Base-by-base conservation (phyloP, 257 asterid genomes). In the Plantago major region DNA sequence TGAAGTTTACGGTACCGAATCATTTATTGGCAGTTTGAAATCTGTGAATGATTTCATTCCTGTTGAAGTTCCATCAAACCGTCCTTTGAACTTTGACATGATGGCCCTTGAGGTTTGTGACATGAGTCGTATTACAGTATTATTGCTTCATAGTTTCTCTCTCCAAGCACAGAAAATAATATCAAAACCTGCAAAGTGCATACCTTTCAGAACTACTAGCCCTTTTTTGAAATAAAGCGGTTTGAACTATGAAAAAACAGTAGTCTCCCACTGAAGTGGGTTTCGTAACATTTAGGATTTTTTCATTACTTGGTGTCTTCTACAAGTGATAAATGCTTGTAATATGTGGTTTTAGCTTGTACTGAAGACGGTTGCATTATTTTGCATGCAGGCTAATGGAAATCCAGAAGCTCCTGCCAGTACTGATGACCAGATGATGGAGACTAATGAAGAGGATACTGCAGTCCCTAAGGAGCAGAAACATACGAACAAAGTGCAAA, bases 11-110 rank as follows among this genome's bases (percentile, higher is more conserved):
- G 88, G 89, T 14, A 69, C 65, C n/a, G 97, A 93, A 74, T 73
- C 96, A n/a, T 81, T 81, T 67, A 93, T 93, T 58, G 97, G 99
- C 52, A 87, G 99, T 79, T 85, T 89, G 73, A 93, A 93, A 82
- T 89, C 96, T n/a, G 81, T 79, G 15, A 62, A 65, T 62, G 96
- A 93, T 53, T 87, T 89, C 67, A 78, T 74, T 68, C 82, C 94
- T 44, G 85, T 85, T 50, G 92, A 84, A 82, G 92, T 89, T 43
- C 94, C 96, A 13, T 57, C 96, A 46, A 89, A 68, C 63, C 12
- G 55, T 55, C 95, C 99, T 22, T 43, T 87, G 64, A 79, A 78
- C 62, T 93, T 93, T 63, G 95, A 84, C 46, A 70, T 79, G 72
- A 62, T 30, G 51, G 74, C 77, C 82, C 78, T 83, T 10, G 96